Conservation (phyloP, 164 flowering plant genomes). For the Sextonia rubra region DNA sequence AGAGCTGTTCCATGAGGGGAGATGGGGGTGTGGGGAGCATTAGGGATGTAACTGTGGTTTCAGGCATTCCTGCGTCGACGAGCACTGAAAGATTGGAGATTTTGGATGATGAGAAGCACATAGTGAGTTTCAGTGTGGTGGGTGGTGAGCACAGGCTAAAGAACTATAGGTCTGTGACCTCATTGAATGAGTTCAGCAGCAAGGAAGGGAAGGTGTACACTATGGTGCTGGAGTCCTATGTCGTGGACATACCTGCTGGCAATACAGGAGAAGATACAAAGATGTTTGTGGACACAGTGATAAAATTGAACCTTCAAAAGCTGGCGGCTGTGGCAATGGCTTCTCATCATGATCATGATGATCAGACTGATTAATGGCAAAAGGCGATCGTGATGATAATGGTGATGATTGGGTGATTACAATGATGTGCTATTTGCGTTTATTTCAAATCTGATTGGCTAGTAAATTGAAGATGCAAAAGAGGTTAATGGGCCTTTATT, state of each 20-base stretch:
- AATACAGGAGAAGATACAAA: constrained; percentile 73
- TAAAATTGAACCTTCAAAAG: constrained; percentile 67
- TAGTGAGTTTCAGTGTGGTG: constrained; percentile 66
- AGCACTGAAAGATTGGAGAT: constrained; percentile 74
- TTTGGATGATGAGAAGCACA: constrained; percentile 57
- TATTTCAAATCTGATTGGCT: not conserved
- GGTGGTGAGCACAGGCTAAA: constrained; percentile 73
- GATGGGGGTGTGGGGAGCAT: constrained; percentile 70
- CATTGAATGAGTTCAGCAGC: constrained; percentile 47
- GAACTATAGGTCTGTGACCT: constrained; percentile 62
- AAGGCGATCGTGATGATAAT: not conserved
- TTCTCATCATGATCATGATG: constrained; percentile 7
- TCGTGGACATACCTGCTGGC: constrained; percentile 80
- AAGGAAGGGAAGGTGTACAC: constrained; percentile 49
- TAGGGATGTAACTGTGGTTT: constrained; percentile 59
- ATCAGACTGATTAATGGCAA: not conserved
- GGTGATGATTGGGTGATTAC: not conserved
- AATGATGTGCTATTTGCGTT: not conserved
- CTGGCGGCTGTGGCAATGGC: constrained; percentile 50
- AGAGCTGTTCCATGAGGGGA: constrained; percentile 51
- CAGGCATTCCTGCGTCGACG: constrained; percentile 75
- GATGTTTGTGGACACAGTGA: constrained; percentile 72
- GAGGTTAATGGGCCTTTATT: not conserved
- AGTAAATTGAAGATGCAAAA: not conserved
- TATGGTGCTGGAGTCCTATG: constrained; percentile 62